Percentiles rank a stretch among this genome's conserved stretches.
Conservation (phyloP, 352 stramenopile genomes). For the Phytophthora idaei region DNA sequence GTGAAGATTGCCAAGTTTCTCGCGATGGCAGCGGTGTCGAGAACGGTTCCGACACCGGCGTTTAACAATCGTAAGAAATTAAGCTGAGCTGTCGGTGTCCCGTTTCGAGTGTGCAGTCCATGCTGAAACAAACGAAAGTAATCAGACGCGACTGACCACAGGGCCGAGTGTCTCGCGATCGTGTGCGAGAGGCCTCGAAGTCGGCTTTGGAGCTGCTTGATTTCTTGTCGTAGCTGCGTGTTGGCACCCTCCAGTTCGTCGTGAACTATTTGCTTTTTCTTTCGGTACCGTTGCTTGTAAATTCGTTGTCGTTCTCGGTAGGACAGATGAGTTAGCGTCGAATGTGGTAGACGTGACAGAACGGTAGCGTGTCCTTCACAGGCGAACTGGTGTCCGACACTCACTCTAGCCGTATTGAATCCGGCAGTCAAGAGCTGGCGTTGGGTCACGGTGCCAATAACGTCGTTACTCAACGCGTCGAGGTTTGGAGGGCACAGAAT, state of each 20-base stretch:
- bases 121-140: neutral
- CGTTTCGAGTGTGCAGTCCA: neutral
- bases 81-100: neutral
- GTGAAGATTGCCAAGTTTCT: constrained; percentile 1
- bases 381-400: neutral
- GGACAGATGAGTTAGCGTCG: neutral
- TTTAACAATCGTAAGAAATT: neutral
- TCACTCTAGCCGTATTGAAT: neutral
- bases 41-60: neutral
- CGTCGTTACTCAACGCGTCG: neutral
- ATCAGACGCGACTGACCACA: constrained; percentile 1
- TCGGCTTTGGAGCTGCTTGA: neutral
- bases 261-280: neutral
- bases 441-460: constrained; percentile 5
- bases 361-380: neutral
- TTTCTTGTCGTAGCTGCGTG: neutral
- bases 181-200: neutral
- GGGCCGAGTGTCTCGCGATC: neutral
- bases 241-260: neutral
- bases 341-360: neutral
- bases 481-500: constrained; percentile 1
- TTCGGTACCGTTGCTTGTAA: constrained; percentile 3
- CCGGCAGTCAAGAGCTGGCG: neutral
- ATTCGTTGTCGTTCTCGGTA: neutral
- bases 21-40: neutral